Evolutionary conservation across 1,284 basidiomycete genomes (phyloP).

Genomic region (Sporisorium reilianum): DNA sequence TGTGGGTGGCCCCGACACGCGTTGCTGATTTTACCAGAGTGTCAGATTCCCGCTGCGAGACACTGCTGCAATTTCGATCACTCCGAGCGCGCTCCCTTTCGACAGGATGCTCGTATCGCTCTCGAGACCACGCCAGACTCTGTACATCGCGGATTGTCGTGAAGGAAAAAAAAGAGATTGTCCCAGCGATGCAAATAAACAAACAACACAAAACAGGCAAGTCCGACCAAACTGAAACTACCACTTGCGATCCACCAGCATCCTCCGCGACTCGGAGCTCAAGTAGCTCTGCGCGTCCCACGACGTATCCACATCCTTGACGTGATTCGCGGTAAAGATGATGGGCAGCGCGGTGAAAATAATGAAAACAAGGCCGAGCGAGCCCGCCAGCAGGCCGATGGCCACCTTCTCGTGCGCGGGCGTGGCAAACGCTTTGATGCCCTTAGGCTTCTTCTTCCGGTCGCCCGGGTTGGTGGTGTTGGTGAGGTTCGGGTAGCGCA

Average conservation of each 20-base stretch:
- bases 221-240: constrained; percentile 10
- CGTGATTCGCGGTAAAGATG: constrained; percentile 55
- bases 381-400: constrained; percentile 57
- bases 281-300: constrained; percentile 51
- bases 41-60: constrained; percentile 4
- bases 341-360: constrained; percentile 58
- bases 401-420: constrained; percentile 60
- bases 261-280: constrained; percentile 43
- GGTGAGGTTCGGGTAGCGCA: constrained; percentile 44
- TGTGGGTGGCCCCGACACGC: constrained; percentile 38
- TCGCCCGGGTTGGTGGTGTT: constrained; percentile 56
- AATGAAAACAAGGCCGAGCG: constrained; percentile 45
- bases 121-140: no score
- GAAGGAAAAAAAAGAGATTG: constrained; percentile 12
- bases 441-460: constrained; percentile 33
- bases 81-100: constrained; percentile 1
- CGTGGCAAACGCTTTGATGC: constrained; percentile 59
- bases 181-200: constrained; percentile 22
- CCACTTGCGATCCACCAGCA: constrained; percentile 54
- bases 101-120: not conserved
- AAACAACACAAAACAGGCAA: constrained; percentile 2
- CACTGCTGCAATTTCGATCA: constrained; percentile 35
- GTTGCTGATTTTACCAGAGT: constrained; percentile 27
- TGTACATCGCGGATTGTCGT: not conserved
- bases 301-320: constrained; percentile 34